Percentiles rank a stretch among this genome's conserved stretches.
These are phyloP conservation scores for Myxozyma mucilagina DNA, from an alignment of 805 yeast species.

Conservation along the genomic window DNA sequence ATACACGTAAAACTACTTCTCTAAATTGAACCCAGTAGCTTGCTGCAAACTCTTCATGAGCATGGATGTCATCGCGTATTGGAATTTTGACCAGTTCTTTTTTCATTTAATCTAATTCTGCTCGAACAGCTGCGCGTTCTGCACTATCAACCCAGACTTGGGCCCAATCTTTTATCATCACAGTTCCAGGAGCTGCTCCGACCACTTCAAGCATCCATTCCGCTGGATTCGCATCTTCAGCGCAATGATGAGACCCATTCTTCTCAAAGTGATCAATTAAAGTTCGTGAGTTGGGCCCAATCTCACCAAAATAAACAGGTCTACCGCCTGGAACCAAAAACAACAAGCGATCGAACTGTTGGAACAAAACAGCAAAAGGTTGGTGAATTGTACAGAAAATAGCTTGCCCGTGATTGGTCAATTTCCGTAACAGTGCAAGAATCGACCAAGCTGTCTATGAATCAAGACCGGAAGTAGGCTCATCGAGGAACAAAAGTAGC, in stretches of 20 bases:
- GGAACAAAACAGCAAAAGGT: constrained; percentile 71
- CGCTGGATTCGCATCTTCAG: constrained; percentile 74
- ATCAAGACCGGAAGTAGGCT: constrained; percentile 74
- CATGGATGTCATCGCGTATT: not conserved
- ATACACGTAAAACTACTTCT: constrained; percentile 52
- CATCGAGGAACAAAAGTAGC: constrained; percentile 59
- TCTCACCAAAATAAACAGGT: constrained; percentile 80
- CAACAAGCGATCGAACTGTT: constrained; percentile 65
- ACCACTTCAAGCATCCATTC: constrained; percentile 84
- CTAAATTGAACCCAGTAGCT: constrained; percentile 44
- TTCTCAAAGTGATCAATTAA: constrained; percentile 67
- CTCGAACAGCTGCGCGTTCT: constrained; percentile 58
- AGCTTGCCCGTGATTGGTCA: constrained; percentile 72
- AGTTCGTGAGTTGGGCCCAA: constrained; percentile 62
- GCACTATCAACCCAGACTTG: constrained; percentile 75
- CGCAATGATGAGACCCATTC: constrained; percentile 67
- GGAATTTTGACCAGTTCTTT: constrained; percentile 44
- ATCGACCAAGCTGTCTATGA: constrained; percentile 69
- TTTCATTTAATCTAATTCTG: constrained; percentile 67
- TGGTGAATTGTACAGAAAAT: constrained; percentile 76
- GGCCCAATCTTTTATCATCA: constrained; percentile 38
- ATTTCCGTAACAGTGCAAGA: constrained; percentile 62
- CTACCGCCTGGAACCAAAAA: constrained; percentile 73
- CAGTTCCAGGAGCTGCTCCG: constrained; percentile 45
- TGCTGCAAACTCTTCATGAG: constrained; percentile 56